Evolutionary conservation across 2,329 filamentous ascomycete species (phyloP).

Genomic region (Drechslerella dactyloides): DNA sequence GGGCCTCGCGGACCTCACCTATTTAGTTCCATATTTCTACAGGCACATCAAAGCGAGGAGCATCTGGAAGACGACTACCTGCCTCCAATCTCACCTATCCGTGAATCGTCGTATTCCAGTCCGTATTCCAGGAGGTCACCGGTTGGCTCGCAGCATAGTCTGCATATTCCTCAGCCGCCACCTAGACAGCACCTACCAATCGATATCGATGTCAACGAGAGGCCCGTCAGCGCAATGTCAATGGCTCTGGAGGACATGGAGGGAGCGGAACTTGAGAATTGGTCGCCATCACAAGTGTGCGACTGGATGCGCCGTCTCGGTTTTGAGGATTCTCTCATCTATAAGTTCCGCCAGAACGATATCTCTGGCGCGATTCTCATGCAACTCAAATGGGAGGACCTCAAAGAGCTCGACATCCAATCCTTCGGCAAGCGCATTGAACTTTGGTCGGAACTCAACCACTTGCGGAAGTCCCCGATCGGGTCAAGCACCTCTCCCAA

Average conservation of each 20-base stretch:
- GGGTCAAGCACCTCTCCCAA: constrained; percentile 43
- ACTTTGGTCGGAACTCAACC: constrained; percentile 79
- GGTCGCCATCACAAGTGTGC: constrained; percentile 78
- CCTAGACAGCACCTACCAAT: constrained; percentile 54
- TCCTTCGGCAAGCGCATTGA: constrained; percentile 82
- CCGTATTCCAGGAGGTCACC: constrained; percentile 58
- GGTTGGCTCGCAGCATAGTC: constrained; percentile 58
- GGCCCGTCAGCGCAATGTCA: constrained; percentile 64
- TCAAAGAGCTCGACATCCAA: constrained; percentile 78
- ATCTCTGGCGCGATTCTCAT: constrained; percentile 87
- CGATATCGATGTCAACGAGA: constrained; percentile 57
- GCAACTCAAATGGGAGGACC: constrained; percentile 87
- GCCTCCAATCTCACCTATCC: constrained; percentile 64
- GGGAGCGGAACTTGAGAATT: constrained; percentile 67
- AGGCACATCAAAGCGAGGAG: constrained; percentile 64
- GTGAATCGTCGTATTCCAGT: constrained; percentile 61
- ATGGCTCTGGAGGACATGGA: constrained; percentile 65
- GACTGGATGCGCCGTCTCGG: constrained; percentile 86
- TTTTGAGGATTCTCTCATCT: constrained; percentile 76
- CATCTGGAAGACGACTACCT: constrained; percentile 61
- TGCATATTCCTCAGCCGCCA: constrained; percentile 52
- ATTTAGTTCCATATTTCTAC: constrained; percentile 73
- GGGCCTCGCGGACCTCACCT: constrained; percentile 86
- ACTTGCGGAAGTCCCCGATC: constrained; percentile 62
- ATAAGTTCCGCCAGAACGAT: constrained; percentile 88